A percentile compares a stretch with the other conserved stretches of the same genome.
Conservation (phyloP, 345 rosid species). For the thale cress (Arabidopsis thaliana) region TAIR10.1 NC_003075.7:10089501-10090000, state of each 20-base stretch:
- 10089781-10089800: constrained; percentile 13
- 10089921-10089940: constrained; percentile 19
- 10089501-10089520: not conserved
- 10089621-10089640: constrained; percentile 4
- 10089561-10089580: constrained; percentile 27
- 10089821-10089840: constrained; percentile 26
- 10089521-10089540: constrained; percentile 15
- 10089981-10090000: constrained; percentile 22
- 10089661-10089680: constrained; percentile 7
- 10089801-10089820: constrained; percentile 10
- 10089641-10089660: constrained; percentile 36
- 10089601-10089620: constrained; percentile 31
- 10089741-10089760: not conserved
- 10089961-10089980: constrained; percentile 34
- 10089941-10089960: constrained; percentile 34
- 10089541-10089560: not conserved
- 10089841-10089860: constrained; percentile 40
- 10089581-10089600: constrained; percentile 27
- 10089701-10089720: constrained; percentile 3
- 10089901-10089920: constrained; percentile 27
- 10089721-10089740: constrained; percentile 17
- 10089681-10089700: constrained; percentile 8
- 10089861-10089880: constrained; percentile 7
- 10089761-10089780: constrained; percentile 20
- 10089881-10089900: constrained; percentile 22